phyloP scores from a whole-genome alignment of 306 rosid genomes.

The Prunus salicina region DNA sequence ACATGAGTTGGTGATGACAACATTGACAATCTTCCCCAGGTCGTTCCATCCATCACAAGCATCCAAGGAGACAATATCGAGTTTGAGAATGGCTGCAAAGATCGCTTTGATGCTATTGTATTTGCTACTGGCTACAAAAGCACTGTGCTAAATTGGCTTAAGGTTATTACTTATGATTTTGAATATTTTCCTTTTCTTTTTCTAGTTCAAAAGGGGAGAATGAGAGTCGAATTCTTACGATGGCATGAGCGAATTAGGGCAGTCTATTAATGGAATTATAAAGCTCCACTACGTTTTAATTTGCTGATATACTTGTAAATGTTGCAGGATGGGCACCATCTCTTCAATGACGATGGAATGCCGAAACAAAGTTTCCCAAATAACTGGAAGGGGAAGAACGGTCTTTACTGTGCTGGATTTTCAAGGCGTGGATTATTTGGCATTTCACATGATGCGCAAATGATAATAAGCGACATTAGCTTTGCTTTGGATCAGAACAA shows the following conservation, averaged over 20 bases:
- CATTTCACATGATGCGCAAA: constrained; percentile 42
- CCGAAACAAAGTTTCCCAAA: constrained; percentile 49
- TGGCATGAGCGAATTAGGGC: too few relatives aligned
- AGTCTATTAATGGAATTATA: too few relatives aligned
- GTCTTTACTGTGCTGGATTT: constrained; percentile 56
- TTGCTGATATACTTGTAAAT: not conserved
- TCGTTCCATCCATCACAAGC: constrained; percentile 32
- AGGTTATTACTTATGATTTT: constrained; percentile 28
- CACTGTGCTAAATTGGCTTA: constrained; percentile 57
- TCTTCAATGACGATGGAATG: constrained; percentile 57
- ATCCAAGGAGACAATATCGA: constrained; percentile 25
- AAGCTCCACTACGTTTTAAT: too few relatives aligned
- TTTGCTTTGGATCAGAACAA: not conserved
- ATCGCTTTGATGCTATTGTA: constrained; percentile 45
- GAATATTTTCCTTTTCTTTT: too few relatives aligned
- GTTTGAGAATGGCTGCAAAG: constrained; percentile 38
- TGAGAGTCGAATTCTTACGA: too few relatives aligned
- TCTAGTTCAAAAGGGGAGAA: too few relatives aligned
- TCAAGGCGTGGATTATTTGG: constrained; percentile 44
- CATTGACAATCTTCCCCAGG: constrained; percentile 27
- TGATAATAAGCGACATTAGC: constrained; percentile 40
- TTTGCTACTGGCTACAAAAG: constrained; percentile 69
- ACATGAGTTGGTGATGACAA: not conserved
- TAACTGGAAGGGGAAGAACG: constrained; percentile 54
- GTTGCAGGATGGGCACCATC: constrained; percentile 38